Percentiles rank a stretch among this genome's conserved stretches.
phyloP scores from a whole-genome alignment of 495 filamentous ascomycete genomes.

The Elaphomyces granulatus region DNA sequence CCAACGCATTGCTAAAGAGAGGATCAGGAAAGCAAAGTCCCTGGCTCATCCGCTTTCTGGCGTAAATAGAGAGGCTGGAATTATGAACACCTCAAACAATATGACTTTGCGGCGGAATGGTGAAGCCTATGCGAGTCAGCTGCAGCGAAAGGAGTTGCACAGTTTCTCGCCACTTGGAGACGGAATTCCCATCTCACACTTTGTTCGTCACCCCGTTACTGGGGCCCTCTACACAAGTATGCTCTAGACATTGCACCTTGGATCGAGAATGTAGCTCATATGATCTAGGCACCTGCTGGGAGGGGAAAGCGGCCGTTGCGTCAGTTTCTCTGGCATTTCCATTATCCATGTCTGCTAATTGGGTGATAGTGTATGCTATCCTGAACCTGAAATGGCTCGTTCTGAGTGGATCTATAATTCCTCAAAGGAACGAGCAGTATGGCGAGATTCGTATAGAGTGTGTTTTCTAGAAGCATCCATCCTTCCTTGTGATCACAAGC shows the following conservation, averaged over 20 bases:
- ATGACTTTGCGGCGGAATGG: slow-evolving; percentile 18
- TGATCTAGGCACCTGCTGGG: background rate
- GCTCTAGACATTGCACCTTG: slow-evolving; percentile 1
- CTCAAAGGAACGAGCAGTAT: too few relatives aligned
- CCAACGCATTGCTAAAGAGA: slow-evolving; percentile 20
- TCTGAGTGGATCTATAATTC: too few relatives aligned
- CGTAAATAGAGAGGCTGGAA: slow-evolving; percentile 18
- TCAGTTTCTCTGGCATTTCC: background rate
- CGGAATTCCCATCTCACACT: slow-evolving; percentile 20
- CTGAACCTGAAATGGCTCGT: too few relatives aligned
- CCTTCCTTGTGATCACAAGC: too few relatives aligned
- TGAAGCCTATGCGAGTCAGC: slow-evolving; percentile 20
- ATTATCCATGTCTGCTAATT: too few relatives aligned
- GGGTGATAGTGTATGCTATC: background rate
- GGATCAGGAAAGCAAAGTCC: slow-evolving; percentile 18
- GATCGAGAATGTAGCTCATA: background rate
- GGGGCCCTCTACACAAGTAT: slow-evolving; percentile 27
- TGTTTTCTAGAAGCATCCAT: too few relatives aligned
- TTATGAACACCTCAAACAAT: slow-evolving; percentile 4
- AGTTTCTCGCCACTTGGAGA: slow-evolving; percentile 22
- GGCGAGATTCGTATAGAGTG: too few relatives aligned
- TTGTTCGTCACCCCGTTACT: slow-evolving; percentile 22
- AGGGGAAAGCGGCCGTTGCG: background rate
- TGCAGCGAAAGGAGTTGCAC: slow-evolving; percentile 20
- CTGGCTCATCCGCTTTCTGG: slow-evolving; percentile 18